Conservation (phyloP, 257 asterid species). For the Ocimum tenuiflorum region DNA sequence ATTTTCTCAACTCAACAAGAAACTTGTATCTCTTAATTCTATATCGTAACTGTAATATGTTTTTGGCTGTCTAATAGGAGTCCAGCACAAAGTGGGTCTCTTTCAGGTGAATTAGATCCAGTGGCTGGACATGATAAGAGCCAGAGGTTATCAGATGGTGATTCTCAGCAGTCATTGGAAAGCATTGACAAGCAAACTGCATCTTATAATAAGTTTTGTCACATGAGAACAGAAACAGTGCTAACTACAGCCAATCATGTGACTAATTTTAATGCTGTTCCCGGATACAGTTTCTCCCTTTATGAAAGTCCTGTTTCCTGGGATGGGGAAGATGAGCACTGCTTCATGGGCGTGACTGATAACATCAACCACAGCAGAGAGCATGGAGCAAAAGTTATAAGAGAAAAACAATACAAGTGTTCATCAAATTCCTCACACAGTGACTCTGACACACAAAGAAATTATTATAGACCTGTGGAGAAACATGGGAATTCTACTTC, state of each 20-base stretch:
- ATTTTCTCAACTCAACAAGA: neutral
- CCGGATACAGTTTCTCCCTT: slow-evolving; percentile 36
- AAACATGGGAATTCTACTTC: slow-evolving; percentile 25
- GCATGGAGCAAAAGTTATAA: slow-evolving; percentile 22
- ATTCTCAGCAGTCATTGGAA: slow-evolving; percentile 29
- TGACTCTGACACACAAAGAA: slow-evolving; percentile 22
- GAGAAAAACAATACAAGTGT: slow-evolving; percentile 27
- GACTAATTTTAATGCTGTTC: slow-evolving; percentile 37
- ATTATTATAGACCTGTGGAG: slow-evolving; percentile 24
- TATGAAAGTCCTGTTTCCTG: slow-evolving; percentile 35
- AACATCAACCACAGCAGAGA: slow-evolving; percentile 29
- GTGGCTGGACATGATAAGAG: slow-evolving; percentile 50
- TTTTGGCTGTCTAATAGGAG: slow-evolving; percentile 41
- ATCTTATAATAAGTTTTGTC: slow-evolving; percentile 38
- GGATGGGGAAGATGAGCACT: slow-evolving; percentile 30
- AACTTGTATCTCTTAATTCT: neutral
- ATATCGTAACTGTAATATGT: slow-evolving; percentile 17
- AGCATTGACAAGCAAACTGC: slow-evolving; percentile 33
- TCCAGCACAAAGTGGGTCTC: slow-evolving; percentile 57
- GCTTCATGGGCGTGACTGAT: slow-evolving; percentile 19
- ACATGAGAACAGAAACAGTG: slow-evolving; percentile 27
- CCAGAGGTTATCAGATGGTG: slow-evolving; percentile 38
- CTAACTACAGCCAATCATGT: slow-evolving; percentile 29
- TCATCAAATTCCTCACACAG: slow-evolving; percentile 22
- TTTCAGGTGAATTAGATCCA: slow-evolving; percentile 67